Base-by-base conservation (phyloP, 768 basidiomycete genomes). In the Panellus pusillus region DNA sequence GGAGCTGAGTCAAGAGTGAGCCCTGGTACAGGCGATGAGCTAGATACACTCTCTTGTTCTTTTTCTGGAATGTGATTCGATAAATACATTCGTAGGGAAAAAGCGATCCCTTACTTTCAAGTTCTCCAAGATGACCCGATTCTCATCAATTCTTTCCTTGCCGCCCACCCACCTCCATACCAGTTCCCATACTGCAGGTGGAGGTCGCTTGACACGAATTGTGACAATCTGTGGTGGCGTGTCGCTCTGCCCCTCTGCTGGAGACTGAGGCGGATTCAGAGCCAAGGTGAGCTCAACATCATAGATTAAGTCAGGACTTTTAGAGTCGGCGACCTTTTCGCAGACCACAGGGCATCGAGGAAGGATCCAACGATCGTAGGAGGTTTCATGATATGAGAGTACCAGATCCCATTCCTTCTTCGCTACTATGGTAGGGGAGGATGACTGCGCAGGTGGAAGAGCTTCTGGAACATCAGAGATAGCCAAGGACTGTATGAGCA, bases 401-500 rank as follows among this genome's bases (percentile, higher is more conserved):
- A 91, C 80, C 1, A 92, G 64, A 64, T 91, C 89, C 61, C 84
- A 88, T n/a, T 81, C 79, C 62, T 79, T 84, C 31, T 76, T 18
- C 19, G 47, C 35, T 38, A 61, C 35, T 24, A 50, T 37, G 24
- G 60, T 28, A n/a, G 62, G 61, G 9, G 61, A 36, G 17, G 55
- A 28, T 50, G 57, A 38, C 28, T 60, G 61, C 32, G 45, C 36
- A 35, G 55, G 50, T 15, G 61, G 54, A 39, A 55, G 47, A 8
- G 60, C 47, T 44, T 62, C 41, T 31, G 58, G 32, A 37, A 54
- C 50, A 38, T 41, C 62, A 15, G 70, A 58, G 32, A 65, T 70
- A 20, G 83, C 79, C 40, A 90, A 64, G 19, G 87, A 83, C 55
- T 86, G 85, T 37, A 91, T 84, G n/a, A 89, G 76, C n/a, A 84